These are phyloP conservation scores for Trapa bicornis DNA, from an alignment of 345 rosid genomes.

Conservation along the genomic window DNA sequence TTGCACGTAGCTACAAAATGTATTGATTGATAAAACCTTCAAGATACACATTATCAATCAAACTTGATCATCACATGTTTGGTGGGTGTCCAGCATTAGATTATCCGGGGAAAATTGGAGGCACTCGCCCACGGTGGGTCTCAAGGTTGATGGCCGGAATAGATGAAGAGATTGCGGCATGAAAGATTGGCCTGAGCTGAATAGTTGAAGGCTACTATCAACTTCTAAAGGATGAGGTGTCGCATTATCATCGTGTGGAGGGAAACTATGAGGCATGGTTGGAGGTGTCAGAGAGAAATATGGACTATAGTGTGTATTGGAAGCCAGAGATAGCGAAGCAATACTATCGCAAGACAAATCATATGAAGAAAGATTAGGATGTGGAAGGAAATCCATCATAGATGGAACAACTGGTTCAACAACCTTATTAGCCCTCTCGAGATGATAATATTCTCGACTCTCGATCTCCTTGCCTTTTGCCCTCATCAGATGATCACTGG, in stretches of 20 bases:
- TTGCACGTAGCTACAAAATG: too few relatives aligned
- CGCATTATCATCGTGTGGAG: conserved; percentile 25
- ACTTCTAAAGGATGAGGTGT: conserved; percentile 14
- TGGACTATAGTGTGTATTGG: too few relatives aligned
- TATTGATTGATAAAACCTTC: too few relatives aligned
- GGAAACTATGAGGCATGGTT: conserved; percentile 38
- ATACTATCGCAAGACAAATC: background rate
- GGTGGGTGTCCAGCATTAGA: conserved; percentile 6
- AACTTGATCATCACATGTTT: background rate
- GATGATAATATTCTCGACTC: conserved; percentile 15
- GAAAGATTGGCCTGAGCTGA: conserved; percentile 28
- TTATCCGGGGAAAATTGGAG: conserved; percentile 13
- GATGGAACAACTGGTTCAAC: conserved; percentile 26
- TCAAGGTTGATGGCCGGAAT: conserved; percentile 18
- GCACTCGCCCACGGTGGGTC: conserved; percentile 29
- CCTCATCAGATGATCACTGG: conserved; percentile 26
- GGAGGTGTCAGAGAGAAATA: too few relatives aligned
- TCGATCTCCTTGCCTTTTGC: conserved; percentile 23
- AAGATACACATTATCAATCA: background rate
- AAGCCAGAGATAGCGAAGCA: conserved; percentile 8
- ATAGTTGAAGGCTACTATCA: conserved; percentile 29
- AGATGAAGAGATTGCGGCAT: conserved; percentile 9
- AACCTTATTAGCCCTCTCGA: conserved; percentile 56
- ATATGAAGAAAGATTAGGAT: conserved; percentile 23
- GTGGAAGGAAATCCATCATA: conserved; percentile 27